A percentile compares a stretch with the other conserved stretches of the same genome.
Evolutionary conservation across 73 alveolate genomes (phyloP).

Genomic region (Paraurostyla sp.): DNA sequence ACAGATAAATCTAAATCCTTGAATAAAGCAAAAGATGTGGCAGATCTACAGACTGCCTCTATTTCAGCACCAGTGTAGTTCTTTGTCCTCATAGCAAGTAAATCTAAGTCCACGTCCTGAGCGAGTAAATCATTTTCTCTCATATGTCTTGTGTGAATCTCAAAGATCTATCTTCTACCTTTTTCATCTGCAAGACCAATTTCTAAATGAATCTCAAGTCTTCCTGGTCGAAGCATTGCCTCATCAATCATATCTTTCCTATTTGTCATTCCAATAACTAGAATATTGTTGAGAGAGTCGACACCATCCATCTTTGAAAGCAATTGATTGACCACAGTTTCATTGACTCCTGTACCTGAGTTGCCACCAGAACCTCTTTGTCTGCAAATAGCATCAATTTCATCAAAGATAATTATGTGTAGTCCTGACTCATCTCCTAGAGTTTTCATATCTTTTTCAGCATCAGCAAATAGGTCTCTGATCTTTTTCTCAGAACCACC

Average conservation of each 20-base stretch:
- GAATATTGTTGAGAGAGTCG: constrained; percentile 98
- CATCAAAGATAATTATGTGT: constrained; percentile 99
- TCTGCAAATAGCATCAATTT: constrained; percentile 99
- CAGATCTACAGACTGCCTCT: constrained; percentile 95
- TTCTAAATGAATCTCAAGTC: constrained; percentile 99
- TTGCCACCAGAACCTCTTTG: constrained; percentile 97
- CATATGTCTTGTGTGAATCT: constrained; percentile 98
- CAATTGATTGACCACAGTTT: constrained; percentile 99
- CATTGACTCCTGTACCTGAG: constrained; percentile 98
- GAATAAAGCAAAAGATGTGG: constrained; percentile 90
- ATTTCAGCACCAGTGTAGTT: constrained; percentile 99
- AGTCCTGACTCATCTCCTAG: constrained; percentile 98
- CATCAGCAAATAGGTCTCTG: constrained; percentile 96
- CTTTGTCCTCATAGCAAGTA: constrained; percentile 89
- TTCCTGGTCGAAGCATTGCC: constrained; percentile 99
- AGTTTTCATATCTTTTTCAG: constrained; percentile 95
- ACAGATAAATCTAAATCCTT: constrained; percentile 74
- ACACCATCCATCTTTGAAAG: constrained; percentile 99
- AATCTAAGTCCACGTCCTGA: constrained; percentile 88
- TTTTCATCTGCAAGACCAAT: constrained; percentile 98
- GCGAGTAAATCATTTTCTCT: constrained; percentile 92
- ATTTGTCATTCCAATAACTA: constrained; percentile 99
- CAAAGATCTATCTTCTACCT: constrained; percentile 97
- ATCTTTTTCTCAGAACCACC: constrained; percentile 97
- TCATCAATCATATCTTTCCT: constrained; percentile 99